phyloP scores from a whole-genome alignment of 2,329 filamentous ascomycete genomes.

The Metarhizium robertsii region DNA sequence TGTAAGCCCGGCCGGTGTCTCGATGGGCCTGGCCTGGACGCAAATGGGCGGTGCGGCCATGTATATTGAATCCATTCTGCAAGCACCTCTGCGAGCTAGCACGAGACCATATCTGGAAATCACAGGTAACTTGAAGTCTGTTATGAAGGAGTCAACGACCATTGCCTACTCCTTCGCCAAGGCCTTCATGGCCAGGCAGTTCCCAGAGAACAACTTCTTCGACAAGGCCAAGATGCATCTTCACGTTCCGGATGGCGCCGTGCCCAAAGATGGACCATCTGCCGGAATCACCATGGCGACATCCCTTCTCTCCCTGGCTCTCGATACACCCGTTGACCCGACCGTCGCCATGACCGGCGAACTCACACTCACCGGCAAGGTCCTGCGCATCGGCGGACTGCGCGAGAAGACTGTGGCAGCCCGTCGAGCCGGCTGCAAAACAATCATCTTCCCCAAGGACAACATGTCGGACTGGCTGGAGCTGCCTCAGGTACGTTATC shows the following conservation, averaged over 20 bases:
- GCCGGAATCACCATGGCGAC: constrained; percentile 99
- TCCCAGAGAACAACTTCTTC: constrained; percentile 89
- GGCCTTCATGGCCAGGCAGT: constrained; percentile 73
- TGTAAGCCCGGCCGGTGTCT: constrained; percentile 82
- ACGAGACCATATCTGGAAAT: constrained; percentile 77
- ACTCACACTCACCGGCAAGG: constrained; percentile 92
- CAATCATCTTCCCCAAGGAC: constrained; percentile 88
- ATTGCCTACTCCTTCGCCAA: constrained; percentile 98
- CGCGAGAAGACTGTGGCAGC: constrained; percentile 97
- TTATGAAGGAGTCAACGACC: constrained; percentile 95
- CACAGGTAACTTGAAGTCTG: constrained; percentile 87
- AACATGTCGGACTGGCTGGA: constrained; percentile 97
- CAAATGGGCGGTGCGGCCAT: constrained; percentile 93
- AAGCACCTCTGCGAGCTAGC: constrained; percentile 64
- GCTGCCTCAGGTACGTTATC: constrained; percentile 73
- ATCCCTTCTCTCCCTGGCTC: constrained; percentile 72
- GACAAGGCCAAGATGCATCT: constrained; percentile 92
- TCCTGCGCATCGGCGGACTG: constrained; percentile 85
- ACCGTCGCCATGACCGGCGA: constrained; percentile 97
- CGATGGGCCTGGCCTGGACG: constrained; percentile 98
- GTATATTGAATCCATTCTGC: constrained; percentile 94
- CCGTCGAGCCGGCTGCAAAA: constrained; percentile 82
- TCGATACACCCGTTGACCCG: constrained; percentile 69
- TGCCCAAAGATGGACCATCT: constrained; percentile 86
- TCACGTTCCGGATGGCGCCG: constrained; percentile 92